phyloP scores from a whole-genome alignment of 768 basidiomycete species.

The Thelephora aurantiotincta region DNA sequence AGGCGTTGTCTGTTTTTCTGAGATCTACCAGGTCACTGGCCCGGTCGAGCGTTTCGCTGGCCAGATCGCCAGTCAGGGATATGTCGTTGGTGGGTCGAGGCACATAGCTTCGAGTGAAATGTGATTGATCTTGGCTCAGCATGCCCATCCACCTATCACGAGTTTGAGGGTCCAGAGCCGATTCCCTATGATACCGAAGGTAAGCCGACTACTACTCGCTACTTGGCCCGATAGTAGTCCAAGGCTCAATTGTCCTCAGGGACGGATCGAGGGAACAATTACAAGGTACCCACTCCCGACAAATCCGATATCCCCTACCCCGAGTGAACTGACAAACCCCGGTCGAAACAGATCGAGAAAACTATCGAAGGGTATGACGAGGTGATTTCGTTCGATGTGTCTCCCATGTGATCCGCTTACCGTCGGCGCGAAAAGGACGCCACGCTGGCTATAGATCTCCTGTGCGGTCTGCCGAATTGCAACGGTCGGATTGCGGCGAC shows the following conservation, averaged over 20 bases:
- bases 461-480: constrained; percentile 64
- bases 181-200: constrained; percentile 85
- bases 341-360: constrained; percentile 60
- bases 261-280: constrained; percentile 84
- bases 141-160: constrained; percentile 80
- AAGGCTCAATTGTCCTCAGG: constrained; percentile 23
- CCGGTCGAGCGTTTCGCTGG: constrained; percentile 89
- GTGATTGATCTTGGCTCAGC: constrained; percentile 25
- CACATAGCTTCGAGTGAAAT: background rate
- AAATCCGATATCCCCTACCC: background rate
- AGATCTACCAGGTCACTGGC: constrained; percentile 95
- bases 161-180: constrained; percentile 80
- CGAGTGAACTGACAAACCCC: background rate
- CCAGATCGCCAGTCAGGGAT: constrained; percentile 80
- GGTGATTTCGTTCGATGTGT: constrained; percentile 22
- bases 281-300: constrained; percentile 43
- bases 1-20: constrained; percentile 50
- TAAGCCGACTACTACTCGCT: constrained; percentile 12
- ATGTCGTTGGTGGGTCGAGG: constrained; percentile 50
- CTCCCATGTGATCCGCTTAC: background rate
- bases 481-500: constrained; percentile 87
- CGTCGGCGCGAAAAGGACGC: constrained; percentile 44
- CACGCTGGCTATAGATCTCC: constrained; percentile 59
- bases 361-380: constrained; percentile 79
- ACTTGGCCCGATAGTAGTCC: background rate